Base-by-base conservation (phyloP, 1,284 basidiomycete genomes). In the Ustanciosporium gigantosporum region DNA sequence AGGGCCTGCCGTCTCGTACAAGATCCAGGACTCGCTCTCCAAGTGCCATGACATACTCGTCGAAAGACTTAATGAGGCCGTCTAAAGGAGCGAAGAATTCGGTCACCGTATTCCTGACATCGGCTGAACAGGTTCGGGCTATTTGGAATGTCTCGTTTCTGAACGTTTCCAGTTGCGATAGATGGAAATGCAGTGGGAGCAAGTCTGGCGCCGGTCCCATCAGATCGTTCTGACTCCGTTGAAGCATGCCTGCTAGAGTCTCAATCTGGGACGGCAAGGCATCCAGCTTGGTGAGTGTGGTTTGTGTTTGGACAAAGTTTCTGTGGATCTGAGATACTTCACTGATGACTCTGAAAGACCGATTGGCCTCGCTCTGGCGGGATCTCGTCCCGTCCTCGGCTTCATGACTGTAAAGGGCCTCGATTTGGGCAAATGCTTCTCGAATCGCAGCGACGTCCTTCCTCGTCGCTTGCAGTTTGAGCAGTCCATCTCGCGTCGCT, bases 291-390 rank as follows among this genome's bases (percentile, higher is more conserved):
- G 88, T 87, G 46, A 97, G 89, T 85, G 95, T 95, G 66, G 92
- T 91, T 73, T 93, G 89, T 3, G 93, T 96, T 64, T 90, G 89
- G 49, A 91, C 87, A 73, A 98, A 93, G 76, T 95, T 93, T 13
- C 93, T 84, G 77, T 98, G 94, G 1, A 97, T 89, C 81, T 89
- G 87, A 16, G 94, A 97, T 5, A 97, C 91, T 88, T 77, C 62
- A 45, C 66, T 68, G 51, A 74, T 76, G 37, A 68, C 45, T 9
- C 64, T 42, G 44, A 75, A 75, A 23, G 67, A 68, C 7, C 50
- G 43, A 22, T 52, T 57, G 31, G 64, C 69, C n/a, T 56, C 48
- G 5, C 56, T 29, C 32, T 59, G 50, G 22, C 43, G 40, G 16
- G 46, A 44, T 31, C 46, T 29, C 3, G 61, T 48, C 3, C 45